Conservation (phyloP, 139 green algal species). For the Mesotaenium endlicherianum region DNA sequence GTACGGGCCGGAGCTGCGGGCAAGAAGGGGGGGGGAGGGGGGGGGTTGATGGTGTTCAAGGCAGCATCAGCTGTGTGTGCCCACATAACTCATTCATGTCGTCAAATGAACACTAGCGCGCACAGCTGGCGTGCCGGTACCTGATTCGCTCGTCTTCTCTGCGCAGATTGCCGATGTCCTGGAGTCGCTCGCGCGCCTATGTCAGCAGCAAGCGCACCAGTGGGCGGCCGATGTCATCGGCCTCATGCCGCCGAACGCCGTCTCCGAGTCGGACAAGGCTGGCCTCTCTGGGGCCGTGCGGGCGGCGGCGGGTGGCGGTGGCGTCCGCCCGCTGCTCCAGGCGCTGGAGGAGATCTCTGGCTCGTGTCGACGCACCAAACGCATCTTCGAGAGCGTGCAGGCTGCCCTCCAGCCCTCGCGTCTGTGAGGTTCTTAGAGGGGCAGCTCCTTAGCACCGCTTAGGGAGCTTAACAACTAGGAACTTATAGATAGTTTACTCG, state of each 20-base stretch:
- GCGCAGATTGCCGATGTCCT: background rate
- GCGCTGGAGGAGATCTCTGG: constrained; percentile 34
- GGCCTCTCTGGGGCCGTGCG: background rate
- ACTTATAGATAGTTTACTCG: no score
- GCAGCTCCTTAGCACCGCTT: no score
- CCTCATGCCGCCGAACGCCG: background rate
- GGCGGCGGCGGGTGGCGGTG: background rate
- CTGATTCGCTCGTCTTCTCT: background rate
- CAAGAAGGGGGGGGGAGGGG: background rate
- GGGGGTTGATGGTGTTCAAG: background rate
- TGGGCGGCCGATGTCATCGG: background rate
- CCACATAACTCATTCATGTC: background rate
- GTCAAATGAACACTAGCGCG: no score
- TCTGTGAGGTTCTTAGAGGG: no score
- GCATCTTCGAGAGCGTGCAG: constrained; percentile 29
- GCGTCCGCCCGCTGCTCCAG: background rate
- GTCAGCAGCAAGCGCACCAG: background rate
- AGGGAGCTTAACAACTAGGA: no score
- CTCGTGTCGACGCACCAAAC: constrained; percentile 16
- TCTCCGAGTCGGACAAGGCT: background rate
- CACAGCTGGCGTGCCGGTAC: no score
- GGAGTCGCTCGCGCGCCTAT: background rate
- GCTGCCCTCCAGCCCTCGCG: constrained; percentile 19
- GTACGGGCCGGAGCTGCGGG: background rate
- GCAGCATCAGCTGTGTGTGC: background rate